Conservation (phyloP, 805 yeast species). For the Sugiyamaella valdiviana region DNA sequence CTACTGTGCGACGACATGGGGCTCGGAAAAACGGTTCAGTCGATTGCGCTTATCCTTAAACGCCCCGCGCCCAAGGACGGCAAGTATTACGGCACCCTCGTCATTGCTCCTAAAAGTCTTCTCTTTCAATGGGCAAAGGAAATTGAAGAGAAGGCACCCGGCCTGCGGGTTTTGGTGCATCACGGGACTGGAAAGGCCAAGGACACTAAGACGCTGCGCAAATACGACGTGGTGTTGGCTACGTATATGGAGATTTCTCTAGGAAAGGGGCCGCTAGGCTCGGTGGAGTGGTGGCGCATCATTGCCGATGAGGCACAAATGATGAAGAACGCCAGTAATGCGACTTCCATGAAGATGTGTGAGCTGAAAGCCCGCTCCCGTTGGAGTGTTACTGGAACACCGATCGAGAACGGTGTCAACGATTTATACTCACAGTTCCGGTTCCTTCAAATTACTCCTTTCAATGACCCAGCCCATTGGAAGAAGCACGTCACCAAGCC, state of each 20-base stretch:
- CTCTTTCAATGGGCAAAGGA: conserved; percentile 40
- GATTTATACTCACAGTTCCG: conserved; percentile 48
- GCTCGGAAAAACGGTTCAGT: conserved; percentile 78
- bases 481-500: conserved; percentile 25
- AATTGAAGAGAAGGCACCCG: conserved; percentile 34
- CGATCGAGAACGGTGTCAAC: conserved; percentile 50
- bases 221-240: conserved; percentile 34
- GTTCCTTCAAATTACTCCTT: conserved; percentile 34
- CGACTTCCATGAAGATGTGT: conserved; percentile 42
- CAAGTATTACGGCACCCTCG: conserved; percentile 31
- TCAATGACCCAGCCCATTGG: conserved; percentile 23
- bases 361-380: conserved; percentile 39
- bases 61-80: conserved; percentile 12
- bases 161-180: conserved; percentile 25
- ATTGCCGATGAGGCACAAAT: conserved; percentile 62
- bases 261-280: conserved; percentile 23
- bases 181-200: conserved; percentile 31
- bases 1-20: conserved; percentile 89
- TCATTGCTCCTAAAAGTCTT: conserved; percentile 40
- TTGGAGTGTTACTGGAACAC: conserved; percentile 63
- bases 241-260: conserved; percentile 29
- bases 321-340: conserved; percentile 47
- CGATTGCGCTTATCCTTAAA: conserved; percentile 56
- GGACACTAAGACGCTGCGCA: conserved; percentile 13
- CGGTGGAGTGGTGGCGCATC: conserved; percentile 44